These are phyloP conservation scores for Paraleonurus japonicus DNA, from an alignment of 257 asterid genomes.

Conservation along the genomic window DNA sequence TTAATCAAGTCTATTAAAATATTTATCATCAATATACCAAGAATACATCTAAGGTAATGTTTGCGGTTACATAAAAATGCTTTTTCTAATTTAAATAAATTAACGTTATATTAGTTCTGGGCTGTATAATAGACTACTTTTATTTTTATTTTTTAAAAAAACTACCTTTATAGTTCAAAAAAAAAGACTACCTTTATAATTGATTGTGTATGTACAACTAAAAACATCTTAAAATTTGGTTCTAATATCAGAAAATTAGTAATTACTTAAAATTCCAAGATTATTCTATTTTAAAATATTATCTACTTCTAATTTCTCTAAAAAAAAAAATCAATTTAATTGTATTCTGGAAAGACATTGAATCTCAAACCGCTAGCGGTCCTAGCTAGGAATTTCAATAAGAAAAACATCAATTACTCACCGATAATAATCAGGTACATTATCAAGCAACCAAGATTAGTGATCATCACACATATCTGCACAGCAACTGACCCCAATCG, in stretches of 20 bases:
- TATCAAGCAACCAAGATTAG: constrained; percentile 87
- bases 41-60: not conserved
- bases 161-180: too few species aligned
- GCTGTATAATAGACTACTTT: not conserved
- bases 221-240: not conserved
- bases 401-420: constrained; percentile 16
- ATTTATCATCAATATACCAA: not conserved
- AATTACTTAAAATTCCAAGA: not conserved
- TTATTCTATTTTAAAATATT: too few species aligned
- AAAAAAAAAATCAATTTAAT: not conserved
- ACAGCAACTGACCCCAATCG: constrained; percentile 63
- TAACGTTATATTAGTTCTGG: not conserved
- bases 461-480: constrained; percentile 75
- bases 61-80: not conserved
- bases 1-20: not conserved
- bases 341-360: not conserved
- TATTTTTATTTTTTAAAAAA: too few species aligned
- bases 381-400: not conserved
- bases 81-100: not conserved
- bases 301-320: not conserved
- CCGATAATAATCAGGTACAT: constrained; percentile 91
- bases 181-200: too few species aligned
- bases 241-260: not conserved
- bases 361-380: not conserved
- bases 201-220: not conserved